These are phyloP conservation scores for Ricinus communis DNA, from an alignment of 345 rosid genomes.

Conservation along the genomic window DNA sequence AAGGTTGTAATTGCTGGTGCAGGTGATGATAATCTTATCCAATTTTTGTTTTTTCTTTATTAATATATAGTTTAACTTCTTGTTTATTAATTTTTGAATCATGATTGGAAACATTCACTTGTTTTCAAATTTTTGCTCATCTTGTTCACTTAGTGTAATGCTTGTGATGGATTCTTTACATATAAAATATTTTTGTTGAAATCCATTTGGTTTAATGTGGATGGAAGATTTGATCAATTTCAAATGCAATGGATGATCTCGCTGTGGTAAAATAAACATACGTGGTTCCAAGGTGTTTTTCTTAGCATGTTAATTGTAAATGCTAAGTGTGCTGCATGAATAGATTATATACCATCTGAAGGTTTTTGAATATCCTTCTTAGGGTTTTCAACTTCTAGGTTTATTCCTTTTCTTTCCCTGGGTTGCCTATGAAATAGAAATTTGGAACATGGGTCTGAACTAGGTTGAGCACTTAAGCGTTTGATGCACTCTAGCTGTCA, in stretches of 20 bases:
- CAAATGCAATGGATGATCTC: too few species aligned
- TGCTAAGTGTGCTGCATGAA: neutral
- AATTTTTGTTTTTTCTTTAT: neutral
- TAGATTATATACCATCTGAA: neutral
- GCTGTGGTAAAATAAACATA: too few species aligned
- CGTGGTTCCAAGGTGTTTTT: too few species aligned
- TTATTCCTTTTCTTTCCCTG: neutral
- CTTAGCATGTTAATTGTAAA: neutral
- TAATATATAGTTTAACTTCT: too few species aligned
- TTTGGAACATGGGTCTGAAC: neutral
- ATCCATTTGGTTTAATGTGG: neutral
- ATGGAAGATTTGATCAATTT: too few species aligned
- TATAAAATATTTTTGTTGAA: neutral
- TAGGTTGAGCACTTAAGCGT: neutral
- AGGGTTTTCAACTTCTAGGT: neutral
- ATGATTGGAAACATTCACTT: too few species aligned
- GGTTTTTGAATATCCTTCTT: too few species aligned
- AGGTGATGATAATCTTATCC: conserved; percentile 39
- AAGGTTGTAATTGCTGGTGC: conserved; percentile 91
- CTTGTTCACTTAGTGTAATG: neutral
- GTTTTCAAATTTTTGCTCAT: neutral
- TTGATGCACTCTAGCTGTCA: neutral
- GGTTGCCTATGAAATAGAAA: neutral
- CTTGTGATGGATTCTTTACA: neutral
- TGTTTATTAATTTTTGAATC: too few species aligned